phyloP scores from a whole-genome alignment of 441 rosid species.

The Arabidopsis lyrata region DNA sequence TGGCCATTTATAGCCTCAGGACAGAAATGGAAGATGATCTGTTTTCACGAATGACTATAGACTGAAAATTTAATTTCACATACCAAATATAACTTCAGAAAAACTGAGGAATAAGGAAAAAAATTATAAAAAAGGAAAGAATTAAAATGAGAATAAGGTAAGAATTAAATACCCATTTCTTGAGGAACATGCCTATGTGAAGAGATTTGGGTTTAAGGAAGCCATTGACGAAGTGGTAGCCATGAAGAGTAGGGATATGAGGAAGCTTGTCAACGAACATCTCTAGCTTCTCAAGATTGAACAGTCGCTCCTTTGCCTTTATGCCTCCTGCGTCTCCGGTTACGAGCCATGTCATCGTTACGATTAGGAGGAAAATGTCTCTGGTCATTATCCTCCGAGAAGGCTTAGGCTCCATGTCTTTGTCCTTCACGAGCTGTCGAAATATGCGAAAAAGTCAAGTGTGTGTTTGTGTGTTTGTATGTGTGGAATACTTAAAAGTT shows the following conservation, averaged over 20 bases:
- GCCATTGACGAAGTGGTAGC: slow-evolving; percentile 53
- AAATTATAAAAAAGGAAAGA: neutral
- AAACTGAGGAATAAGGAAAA: neutral
- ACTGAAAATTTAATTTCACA: neutral
- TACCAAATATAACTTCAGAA: slow-evolving; percentile 17
- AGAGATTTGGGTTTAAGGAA: slow-evolving; percentile 55
- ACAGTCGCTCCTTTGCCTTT: slow-evolving; percentile 45
- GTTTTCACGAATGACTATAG: slow-evolving; percentile 13
- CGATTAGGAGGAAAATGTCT: slow-evolving; percentile 23
- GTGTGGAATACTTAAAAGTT: slow-evolving; percentile 25
- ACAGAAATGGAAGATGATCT: slow-evolving; percentile 28
- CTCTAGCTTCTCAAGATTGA: slow-evolving; percentile 50
- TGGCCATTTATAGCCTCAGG: slow-evolving; percentile 22
- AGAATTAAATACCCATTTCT: slow-evolving; percentile 60
- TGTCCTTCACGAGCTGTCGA: slow-evolving; percentile 3
- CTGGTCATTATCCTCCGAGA: slow-evolving; percentile 21
- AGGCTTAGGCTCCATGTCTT: slow-evolving; percentile 24
- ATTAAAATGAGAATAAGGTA: neutral
- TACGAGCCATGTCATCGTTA: slow-evolving; percentile 34
- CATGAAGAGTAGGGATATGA: slow-evolving; percentile 69
- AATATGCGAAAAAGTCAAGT: slow-evolving; percentile 10
- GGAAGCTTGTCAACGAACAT: slow-evolving; percentile 87
- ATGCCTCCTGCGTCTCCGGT: slow-evolving; percentile 20
- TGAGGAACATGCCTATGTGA: slow-evolving; percentile 81
- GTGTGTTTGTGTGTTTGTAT: neutral